phyloP scores from a whole-genome alignment of 805 yeast species.

The Nadsonia fulvescens region DNA sequence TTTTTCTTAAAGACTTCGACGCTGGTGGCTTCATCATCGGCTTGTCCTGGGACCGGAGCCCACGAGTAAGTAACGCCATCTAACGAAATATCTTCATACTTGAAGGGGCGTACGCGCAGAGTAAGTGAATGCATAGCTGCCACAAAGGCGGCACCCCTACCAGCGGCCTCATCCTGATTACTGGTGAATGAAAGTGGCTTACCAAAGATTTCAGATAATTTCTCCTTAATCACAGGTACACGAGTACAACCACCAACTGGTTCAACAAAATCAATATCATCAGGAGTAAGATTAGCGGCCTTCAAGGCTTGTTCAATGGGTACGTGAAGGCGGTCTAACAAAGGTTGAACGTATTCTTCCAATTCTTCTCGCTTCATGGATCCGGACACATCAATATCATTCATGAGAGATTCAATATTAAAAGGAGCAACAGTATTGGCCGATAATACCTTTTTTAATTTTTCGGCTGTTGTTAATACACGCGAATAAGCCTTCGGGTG shows the following conservation, averaged over 20 bases:
- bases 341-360: conserved; percentile 75
- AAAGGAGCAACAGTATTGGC: conserved; percentile 92
- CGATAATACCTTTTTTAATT: conserved; percentile 84
- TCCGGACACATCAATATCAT: conserved; percentile 89
- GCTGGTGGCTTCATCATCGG: conserved; percentile 62
- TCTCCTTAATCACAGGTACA: conserved; percentile 82
- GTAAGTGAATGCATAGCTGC: conserved; percentile 99
- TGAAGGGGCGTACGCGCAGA: conserved; percentile 95
- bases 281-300: conserved; percentile 54
- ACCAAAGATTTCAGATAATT: conserved; percentile 62
- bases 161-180: conserved; percentile 98
- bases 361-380: conserved; percentile 78
- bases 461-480: conserved; percentile 81
- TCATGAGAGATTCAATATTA: conserved; percentile 90
- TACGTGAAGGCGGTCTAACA: conserved; percentile 51
- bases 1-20: conserved; percentile 95
- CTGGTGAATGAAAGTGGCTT: conserved; percentile 81
- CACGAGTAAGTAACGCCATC: conserved; percentile 87
- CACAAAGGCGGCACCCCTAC: conserved; percentile 96
- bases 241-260: conserved; percentile 97
- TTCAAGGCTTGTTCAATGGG: conserved; percentile 74
- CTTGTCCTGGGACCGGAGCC: conserved; percentile 87
- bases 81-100: conserved; percentile 87
- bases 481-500: conserved; percentile 94
- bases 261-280: conserved; percentile 78